phyloP scores from a whole-genome alignment of 1,139 yeast species.

The Magnusiomyces magnusii region DNA sequence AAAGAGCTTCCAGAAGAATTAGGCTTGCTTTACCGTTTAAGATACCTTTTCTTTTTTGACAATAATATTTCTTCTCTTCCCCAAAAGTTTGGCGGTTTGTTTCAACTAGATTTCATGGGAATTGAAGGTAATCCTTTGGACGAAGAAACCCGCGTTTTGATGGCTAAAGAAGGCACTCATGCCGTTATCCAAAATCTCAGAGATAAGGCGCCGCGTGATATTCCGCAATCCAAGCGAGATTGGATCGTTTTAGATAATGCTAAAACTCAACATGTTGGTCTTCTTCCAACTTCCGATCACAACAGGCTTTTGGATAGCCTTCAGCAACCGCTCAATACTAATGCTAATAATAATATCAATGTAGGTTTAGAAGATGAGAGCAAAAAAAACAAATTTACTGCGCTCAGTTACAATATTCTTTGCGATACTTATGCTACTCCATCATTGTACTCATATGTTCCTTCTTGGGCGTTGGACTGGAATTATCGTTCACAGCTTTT shows the following conservation, averaged over 20 bases:
- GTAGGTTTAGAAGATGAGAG: background rate
- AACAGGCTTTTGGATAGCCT: constrained; percentile 32
- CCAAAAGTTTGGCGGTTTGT: constrained; percentile 75
- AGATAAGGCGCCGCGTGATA: constrained; percentile 66
- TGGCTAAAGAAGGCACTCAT: constrained; percentile 79
- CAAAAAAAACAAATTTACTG: constrained; percentile 44
- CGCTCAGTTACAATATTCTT: constrained; percentile 81
- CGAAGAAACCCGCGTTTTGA: constrained; percentile 51
- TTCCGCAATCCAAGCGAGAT: constrained; percentile 64
- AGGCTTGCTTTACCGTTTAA: constrained; percentile 73
- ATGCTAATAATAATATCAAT: background rate
- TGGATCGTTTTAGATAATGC: constrained; percentile 77
- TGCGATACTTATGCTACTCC: constrained; percentile 96
- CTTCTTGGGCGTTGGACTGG: constrained; percentile 97
- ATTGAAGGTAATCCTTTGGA: constrained; percentile 90
- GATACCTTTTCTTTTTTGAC: constrained; percentile 81
- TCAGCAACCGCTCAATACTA: constrained; percentile 17
- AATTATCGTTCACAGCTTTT: constrained; percentile 73
- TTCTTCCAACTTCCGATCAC: constrained; percentile 5
- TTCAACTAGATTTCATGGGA: constrained; percentile 80
- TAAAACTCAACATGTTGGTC: constrained; percentile 35
- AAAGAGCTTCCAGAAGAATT: constrained; percentile 69
- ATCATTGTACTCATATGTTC: constrained; percentile 87
- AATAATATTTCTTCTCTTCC: constrained; percentile 74
- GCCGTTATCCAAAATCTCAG: constrained; percentile 73